Percentiles rank a stretch among this genome's conserved stretches.
These are phyloP conservation scores for Lagenidium sp. DNA, from an alignment of 352 stramenopile genomes.

Conservation along the genomic window DNA sequence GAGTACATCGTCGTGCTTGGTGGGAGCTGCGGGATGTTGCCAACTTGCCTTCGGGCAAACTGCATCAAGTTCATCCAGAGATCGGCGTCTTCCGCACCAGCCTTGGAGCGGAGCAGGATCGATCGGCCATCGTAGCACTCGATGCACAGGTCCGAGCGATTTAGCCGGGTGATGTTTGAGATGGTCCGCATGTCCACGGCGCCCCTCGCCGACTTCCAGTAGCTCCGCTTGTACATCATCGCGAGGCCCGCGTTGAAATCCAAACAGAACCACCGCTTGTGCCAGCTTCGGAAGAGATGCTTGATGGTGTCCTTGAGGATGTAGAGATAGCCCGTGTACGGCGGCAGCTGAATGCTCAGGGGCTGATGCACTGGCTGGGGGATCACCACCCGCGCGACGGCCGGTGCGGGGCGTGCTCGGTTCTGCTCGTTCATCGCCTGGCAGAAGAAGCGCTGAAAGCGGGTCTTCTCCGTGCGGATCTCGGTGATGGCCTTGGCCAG, in stretches of 20 bases:
- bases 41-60: constrained; percentile 44
- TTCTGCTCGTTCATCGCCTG: constrained; percentile 34
- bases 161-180: constrained; percentile 56
- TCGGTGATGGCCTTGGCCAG: constrained; percentile 43
- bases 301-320: constrained; percentile 61
- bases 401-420: constrained; percentile 10
- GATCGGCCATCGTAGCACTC: constrained; percentile 42
- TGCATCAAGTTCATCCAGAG: constrained; percentile 72
- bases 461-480: constrained; percentile 53
- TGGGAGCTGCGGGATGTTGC: neutral
- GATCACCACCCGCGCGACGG: constrained; percentile 17
- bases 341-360: constrained; percentile 43
- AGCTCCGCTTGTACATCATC: constrained; percentile 80
- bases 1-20: constrained; percentile 1
- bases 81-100: constrained; percentile 32
- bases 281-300: constrained; percentile 67
- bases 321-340: constrained; percentile 71
- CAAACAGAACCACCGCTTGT: constrained; percentile 78
- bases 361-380: too few relatives aligned
- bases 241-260: constrained; percentile 64
- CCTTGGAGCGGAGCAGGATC: constrained; percentile 60
- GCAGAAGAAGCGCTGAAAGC: constrained; percentile 47
- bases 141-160: constrained; percentile 54
- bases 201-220: constrained; percentile 70
- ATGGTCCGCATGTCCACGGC: constrained; percentile 63